A percentile compares a stretch with the other conserved stretches of the same genome.
Evolutionary conservation across 768 basidiomycete genomes (phyloP).

Genomic region (Wakefieldia striispora): DNA sequence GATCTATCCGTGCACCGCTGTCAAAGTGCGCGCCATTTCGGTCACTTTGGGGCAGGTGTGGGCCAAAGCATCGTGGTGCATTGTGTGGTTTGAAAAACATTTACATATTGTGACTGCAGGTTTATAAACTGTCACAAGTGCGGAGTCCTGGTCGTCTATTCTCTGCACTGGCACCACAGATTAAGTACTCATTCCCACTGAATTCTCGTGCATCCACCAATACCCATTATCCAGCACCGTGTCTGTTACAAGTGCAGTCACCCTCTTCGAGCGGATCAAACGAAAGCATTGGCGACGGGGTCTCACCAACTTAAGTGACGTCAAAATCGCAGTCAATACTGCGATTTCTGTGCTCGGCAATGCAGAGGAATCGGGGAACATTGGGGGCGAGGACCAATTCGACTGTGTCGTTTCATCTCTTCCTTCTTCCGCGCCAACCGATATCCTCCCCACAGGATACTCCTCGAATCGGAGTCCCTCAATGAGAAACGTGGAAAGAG

Average conservation of each 20-base stretch:
- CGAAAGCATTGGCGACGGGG: constrained; percentile 9
- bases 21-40: constrained; percentile 7
- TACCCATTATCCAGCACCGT: constrained; percentile 5
- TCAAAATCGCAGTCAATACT: constrained; percentile 8
- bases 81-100: constrained; percentile 13
- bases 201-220: too few species aligned
- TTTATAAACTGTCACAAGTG: not conserved
- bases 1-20: too few species aligned
- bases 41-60: constrained; percentile 13
- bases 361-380: not conserved
- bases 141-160: not conserved
- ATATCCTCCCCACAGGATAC: constrained; percentile 9
- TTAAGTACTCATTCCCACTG: too few species aligned
- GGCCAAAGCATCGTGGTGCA: not conserved
- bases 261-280: constrained; percentile 12
- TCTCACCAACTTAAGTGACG: constrained; percentile 4
- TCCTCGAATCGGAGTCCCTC: constrained; percentile 8
- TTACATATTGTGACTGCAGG: not conserved
- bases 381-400: not conserved
- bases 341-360: constrained; percentile 12
- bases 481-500: constrained; percentile 5
- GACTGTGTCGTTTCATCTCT: not conserved
- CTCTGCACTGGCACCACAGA: too few species aligned
- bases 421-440: not conserved
- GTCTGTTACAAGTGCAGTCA: constrained; percentile 3